Conservation (phyloP, 805 yeast genomes). For the Starmerella etchellsii region DNA sequence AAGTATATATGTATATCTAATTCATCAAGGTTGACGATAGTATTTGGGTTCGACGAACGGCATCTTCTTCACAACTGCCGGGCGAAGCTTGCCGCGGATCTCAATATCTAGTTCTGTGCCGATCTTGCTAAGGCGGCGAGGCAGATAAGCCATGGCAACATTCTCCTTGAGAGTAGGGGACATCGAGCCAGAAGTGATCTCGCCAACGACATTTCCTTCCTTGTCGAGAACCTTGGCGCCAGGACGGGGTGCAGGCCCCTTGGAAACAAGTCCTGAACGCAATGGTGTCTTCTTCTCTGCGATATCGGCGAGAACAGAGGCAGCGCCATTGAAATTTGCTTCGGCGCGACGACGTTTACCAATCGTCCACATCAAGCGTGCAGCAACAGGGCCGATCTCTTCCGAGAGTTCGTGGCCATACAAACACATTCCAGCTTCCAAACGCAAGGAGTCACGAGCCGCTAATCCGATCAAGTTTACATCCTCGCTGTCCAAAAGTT, state of each 20-base stretch:
- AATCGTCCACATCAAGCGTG: conserved; percentile 78
- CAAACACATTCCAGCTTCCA: conserved; percentile 97
- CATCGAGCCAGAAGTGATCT: conserved; percentile 49
- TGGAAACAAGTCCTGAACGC: conserved; percentile 59
- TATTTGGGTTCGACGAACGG: conserved; percentile 74
- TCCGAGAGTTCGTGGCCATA: conserved; percentile 88
- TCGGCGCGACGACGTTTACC: conserved; percentile 60
- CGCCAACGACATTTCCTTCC: conserved; percentile 40
- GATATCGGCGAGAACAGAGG: conserved; percentile 56
- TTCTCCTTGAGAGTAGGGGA: conserved; percentile 65
- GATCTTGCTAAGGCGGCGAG: conserved; percentile 54
- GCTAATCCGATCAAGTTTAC: conserved; percentile 90
- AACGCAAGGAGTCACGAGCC: conserved; percentile 90
- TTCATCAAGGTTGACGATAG: conserved; percentile 30
- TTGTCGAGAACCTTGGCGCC: conserved; percentile 55
- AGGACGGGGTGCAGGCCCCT: conserved; percentile 89
- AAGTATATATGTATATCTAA: neutral
- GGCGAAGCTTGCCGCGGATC: conserved; percentile 71
- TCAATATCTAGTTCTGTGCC: conserved; percentile 64
- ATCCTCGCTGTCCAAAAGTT: conserved; percentile 37
- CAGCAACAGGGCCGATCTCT: conserved; percentile 72
- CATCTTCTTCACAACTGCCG: conserved; percentile 63
- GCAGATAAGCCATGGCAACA: conserved; percentile 82
- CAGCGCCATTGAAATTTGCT: conserved; percentile 60
- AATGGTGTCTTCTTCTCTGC: conserved; percentile 46